Conservation (phyloP, 2,329 filamentous ascomycete species). For the Penicillium sclerotigenum region DNA sequence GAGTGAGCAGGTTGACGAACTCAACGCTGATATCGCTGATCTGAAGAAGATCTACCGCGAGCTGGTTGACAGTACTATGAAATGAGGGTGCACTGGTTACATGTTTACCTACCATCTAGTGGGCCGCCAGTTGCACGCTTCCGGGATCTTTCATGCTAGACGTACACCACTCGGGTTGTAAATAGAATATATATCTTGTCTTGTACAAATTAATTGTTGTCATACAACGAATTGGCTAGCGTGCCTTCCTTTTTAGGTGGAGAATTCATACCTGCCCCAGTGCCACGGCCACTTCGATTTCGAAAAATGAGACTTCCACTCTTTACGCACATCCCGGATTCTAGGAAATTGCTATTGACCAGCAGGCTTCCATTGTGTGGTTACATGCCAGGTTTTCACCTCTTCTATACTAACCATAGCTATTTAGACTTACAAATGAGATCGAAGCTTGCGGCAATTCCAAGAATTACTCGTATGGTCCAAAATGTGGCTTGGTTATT, state of each 20-base stretch:
- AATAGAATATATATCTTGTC: conserved; percentile 3
- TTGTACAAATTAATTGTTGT: not conserved
- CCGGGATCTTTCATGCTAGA: not conserved
- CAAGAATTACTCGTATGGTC: not conserved
- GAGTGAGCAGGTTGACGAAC: conserved; percentile 89
- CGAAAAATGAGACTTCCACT: not conserved
- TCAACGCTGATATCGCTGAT: conserved; percentile 83
- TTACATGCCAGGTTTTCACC: not conserved
- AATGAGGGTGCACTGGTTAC: conserved; percentile 39
- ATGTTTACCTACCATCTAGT: not conserved
- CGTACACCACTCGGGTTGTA: not conserved
- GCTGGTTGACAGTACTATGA: conserved; percentile 79
- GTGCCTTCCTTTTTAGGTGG: not conserved
- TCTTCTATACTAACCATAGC: not conserved
- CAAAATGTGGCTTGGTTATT: not conserved
- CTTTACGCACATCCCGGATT: not conserved
- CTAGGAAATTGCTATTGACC: not conserved
- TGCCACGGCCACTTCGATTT: not conserved
- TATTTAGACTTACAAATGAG: not conserved
- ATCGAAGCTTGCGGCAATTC: not conserved
- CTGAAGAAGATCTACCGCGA: conserved; percentile 96
- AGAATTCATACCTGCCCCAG: not conserved
- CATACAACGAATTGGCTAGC: not conserved
- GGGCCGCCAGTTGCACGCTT: not conserved
- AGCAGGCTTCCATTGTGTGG: not conserved